Percentiles rank a stretch among this genome's conserved stretches.
Conservation (phyloP, 352 stramenopile species). For the Globisporangium polare region DNA sequence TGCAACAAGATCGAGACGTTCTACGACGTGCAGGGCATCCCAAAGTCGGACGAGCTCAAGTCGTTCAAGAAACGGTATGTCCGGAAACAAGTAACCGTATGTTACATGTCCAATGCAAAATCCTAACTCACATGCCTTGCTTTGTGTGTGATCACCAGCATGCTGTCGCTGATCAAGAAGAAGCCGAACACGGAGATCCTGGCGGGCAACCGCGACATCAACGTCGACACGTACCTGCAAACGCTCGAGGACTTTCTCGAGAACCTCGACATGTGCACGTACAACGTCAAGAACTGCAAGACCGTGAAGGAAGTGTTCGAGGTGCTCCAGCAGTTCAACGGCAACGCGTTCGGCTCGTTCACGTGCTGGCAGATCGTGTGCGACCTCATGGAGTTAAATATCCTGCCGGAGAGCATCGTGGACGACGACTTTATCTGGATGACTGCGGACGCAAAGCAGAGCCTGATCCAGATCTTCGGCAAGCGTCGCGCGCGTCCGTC, state of each 20-base stretch:
- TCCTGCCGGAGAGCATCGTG: constrained; percentile 50
- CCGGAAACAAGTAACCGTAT: too few species aligned
- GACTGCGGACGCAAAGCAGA: constrained; percentile 71
- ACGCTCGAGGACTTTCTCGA: constrained; percentile 65
- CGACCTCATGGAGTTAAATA: constrained; percentile 73
- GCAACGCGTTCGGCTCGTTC: constrained; percentile 78
- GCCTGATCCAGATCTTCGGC: constrained; percentile 80
- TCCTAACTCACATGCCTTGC: too few species aligned
- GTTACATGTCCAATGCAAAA: too few species aligned
- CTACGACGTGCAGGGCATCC: constrained; percentile 72
- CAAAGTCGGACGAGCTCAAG: constrained; percentile 60
- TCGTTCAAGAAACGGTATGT: constrained; percentile 72
- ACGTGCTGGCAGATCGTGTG: constrained; percentile 85
- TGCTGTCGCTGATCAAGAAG: constrained; percentile 54
- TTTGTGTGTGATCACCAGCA: constrained; percentile 17
- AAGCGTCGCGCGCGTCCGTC: constrained; percentile 65
- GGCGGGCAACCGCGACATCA: constrained; percentile 57
- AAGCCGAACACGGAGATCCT: constrained; percentile 41
- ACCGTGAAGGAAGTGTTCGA: constrained; percentile 58
- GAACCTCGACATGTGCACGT: constrained; percentile 56
- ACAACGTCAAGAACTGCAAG: constrained; percentile 44
- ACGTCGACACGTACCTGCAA: constrained; percentile 51
- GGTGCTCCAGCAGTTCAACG: constrained; percentile 54
- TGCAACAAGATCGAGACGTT: constrained; percentile 85
- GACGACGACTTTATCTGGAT: constrained; percentile 80